A percentile compares a stretch with the other conserved stretches of the same genome.
Conservation (phyloP, 495 filamentous ascomycete species). For the Penicillium antarcticum region DNA sequence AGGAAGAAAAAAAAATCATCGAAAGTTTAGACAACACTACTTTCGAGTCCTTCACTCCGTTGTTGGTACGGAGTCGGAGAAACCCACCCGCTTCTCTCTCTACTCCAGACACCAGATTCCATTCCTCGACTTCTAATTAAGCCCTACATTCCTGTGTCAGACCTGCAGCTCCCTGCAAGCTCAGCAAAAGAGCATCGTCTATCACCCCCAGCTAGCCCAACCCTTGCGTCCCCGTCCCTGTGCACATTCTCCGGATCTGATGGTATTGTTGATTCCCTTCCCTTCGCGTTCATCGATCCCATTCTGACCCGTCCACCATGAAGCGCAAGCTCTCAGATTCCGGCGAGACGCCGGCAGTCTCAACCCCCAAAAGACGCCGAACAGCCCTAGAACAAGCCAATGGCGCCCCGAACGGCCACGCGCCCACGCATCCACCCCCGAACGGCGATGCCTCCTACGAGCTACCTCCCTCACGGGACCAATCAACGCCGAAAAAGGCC, state of each 20-base stretch:
- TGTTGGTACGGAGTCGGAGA: constrained; percentile 36
- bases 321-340: constrained; percentile 48
- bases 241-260: constrained; percentile 33
- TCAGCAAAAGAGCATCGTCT: constrained; percentile 4
- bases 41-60: no score
- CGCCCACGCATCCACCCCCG: constrained; percentile 11
- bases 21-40: no score
- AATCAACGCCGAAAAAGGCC: constrained; percentile 39
- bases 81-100: constrained; percentile 16
- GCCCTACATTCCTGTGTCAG: constrained; percentile 9
- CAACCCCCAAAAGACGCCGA: constrained; percentile 41
- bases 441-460: constrained; percentile 25
- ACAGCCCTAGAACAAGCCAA: constrained; percentile 23
- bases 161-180: constrained; percentile 2
- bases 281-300: constrained; percentile 9
- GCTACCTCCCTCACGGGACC: constrained; percentile 24
- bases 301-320: constrained; percentile 29
- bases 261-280: constrained; percentile 37
- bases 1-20: no score
- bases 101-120: constrained; percentile 12
- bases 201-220: constrained; percentile 6
- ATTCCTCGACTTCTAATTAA: background rate
- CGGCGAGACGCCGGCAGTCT: constrained; percentile 33
- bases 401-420: constrained; percentile 27
- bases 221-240: constrained; percentile 29